Evolutionary conservation across 2,329 filamentous ascomycete species (phyloP).

Genomic region (Pyricularia grisea): DNA sequence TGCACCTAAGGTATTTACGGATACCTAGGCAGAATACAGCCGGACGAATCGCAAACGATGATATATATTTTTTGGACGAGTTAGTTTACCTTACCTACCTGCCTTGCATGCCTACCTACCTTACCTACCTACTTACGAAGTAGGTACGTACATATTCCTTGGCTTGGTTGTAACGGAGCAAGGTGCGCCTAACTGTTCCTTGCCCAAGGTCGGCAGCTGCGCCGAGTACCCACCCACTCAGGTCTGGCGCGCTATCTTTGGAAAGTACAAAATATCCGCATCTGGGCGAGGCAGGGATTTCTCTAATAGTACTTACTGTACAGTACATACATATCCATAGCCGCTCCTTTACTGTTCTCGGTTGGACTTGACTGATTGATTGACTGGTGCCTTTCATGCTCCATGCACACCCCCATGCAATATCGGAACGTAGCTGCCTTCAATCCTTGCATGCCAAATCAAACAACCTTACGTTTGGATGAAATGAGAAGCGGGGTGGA

Average conservation of each 20-base stretch:
- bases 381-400: background rate
- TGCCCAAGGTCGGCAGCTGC: background rate
- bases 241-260: no score
- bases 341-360: background rate
- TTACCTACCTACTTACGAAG: no score
- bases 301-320: background rate
- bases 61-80: no score
- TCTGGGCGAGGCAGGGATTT: background rate
- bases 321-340: no score
- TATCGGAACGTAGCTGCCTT: background rate
- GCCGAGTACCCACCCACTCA: background rate
- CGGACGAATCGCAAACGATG: background rate
- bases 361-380: background rate
- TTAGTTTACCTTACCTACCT: no score
- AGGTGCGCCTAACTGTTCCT: background rate
- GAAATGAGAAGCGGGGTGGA: background rate
- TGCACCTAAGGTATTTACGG: no score
- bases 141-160: no score
- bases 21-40: background rate
- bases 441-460: background rate
- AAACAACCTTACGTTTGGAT: background rate
- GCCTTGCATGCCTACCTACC: no score
- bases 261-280: no score
- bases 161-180: no score
- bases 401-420: background rate